Conservation (phyloP, 192 early-diverging fungal genomes). For the Backusella sp. region DNA sequence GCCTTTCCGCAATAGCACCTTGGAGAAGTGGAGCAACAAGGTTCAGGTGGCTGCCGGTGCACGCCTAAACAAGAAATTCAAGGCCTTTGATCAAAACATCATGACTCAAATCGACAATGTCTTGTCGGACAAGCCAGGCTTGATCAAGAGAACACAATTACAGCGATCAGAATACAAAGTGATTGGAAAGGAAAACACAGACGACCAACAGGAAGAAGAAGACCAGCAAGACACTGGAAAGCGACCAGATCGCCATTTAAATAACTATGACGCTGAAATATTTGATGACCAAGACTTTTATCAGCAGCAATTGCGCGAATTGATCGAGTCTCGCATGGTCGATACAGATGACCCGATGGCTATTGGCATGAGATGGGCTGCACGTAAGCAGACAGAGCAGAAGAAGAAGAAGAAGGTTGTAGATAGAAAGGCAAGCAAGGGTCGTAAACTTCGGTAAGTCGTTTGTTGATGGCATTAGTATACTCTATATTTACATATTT, state of each 20-base stretch:
- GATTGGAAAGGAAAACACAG: constrained; percentile 42
- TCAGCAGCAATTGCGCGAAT: constrained; percentile 87
- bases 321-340: constrained; percentile 92
- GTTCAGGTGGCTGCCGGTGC: constrained; percentile 71
- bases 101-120: constrained; percentile 38
- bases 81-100: constrained; percentile 82
- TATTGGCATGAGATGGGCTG: constrained; percentile 81
- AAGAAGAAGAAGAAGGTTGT: constrained; percentile 74
- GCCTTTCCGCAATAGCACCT: constrained; percentile 79
- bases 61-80: constrained; percentile 87
- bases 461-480: too few relatives aligned
- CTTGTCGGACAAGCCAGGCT: constrained; percentile 67
- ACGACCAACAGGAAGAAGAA: constrained; percentile 19
- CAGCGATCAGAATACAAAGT: constrained; percentile 71
- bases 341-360: constrained; percentile 88
- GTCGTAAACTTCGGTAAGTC: constrained; percentile 73
- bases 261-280: constrained; percentile 81
- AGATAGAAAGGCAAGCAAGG: constrained; percentile 92
- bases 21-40: constrained; percentile 95
- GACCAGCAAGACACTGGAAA: constrained; percentile 35
- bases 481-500: not conserved
- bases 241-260: constrained; percentile 56
- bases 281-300: constrained; percentile 99
- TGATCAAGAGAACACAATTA: constrained; percentile 86
- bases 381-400: constrained; percentile 58